A percentile compares a stretch with the other conserved stretches of the same genome.
Conservation (phyloP, 2,329 filamentous ascomycete species). For the Trichoderma brevicompactum region DNA sequence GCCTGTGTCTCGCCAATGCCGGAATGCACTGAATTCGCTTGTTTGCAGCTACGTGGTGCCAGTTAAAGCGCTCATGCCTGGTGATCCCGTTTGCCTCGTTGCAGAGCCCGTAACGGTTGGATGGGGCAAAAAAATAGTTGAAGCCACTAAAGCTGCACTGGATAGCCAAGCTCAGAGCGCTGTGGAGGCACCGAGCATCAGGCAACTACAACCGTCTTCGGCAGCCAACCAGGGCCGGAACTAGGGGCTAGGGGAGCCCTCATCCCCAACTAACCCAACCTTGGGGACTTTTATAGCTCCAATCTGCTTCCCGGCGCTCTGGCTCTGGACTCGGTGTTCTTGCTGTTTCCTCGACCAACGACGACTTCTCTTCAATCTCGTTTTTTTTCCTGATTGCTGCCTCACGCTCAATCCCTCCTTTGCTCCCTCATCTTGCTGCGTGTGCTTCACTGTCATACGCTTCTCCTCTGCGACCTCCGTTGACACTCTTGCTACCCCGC, state of each 20-base stretch:
- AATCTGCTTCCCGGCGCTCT: slow-evolving; percentile 16
- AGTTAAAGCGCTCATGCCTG: slow-evolving; percentile 5
- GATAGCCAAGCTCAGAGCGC: neutral
- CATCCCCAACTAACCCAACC: slow-evolving; percentile 8
- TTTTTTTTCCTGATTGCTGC: neutral
- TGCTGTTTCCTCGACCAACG: slow-evolving; percentile 13
- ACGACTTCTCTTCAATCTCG: neutral
- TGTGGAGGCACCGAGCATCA: neutral
- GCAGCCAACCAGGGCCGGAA: slow-evolving; percentile 23
- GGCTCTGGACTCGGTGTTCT: slow-evolving; percentile 10
- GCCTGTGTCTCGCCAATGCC: neutral
- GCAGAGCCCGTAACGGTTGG: neutral
- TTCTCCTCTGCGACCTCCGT: slow-evolving; percentile 2
- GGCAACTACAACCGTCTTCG: neutral
- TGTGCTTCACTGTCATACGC: slow-evolving; percentile 6
- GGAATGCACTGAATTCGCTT: no score
- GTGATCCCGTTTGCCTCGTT: neutral
- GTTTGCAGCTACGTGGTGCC: neutral
- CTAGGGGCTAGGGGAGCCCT: neutral
- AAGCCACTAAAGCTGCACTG: slow-evolving; percentile 14
- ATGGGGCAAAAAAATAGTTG: slow-evolving; percentile 8
- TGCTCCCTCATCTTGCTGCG: neutral
- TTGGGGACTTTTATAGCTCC: slow-evolving; percentile 21
- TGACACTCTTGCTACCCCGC: slow-evolving; percentile 40
- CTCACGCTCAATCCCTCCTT: neutral